A percentile compares a stretch with the other conserved stretches of the same genome.
Evolutionary conservation across 2,329 filamentous ascomycete genomes (phyloP).

Genomic region (Camillea tinctor): DNA sequence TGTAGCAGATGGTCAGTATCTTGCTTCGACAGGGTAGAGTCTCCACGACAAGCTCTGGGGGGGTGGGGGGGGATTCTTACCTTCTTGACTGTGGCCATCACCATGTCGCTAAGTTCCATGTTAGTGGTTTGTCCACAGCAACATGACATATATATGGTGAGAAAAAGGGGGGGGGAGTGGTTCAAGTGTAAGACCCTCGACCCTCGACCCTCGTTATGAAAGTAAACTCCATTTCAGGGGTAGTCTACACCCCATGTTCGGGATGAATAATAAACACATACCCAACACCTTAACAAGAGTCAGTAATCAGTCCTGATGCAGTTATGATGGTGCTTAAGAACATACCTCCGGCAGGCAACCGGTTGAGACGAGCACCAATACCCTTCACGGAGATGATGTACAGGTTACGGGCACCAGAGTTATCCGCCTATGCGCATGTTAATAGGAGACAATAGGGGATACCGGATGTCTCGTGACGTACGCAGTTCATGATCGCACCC

Average conservation of each 20-base stretch:
- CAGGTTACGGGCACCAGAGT: constrained; percentile 78
- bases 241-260: background rate
- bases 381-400: constrained; percentile 99
- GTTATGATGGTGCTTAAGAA: background rate
- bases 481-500: constrained; percentile 99
- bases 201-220: too few species aligned
- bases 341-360: constrained; percentile 43
- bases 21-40: background rate
- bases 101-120: constrained; percentile 14
- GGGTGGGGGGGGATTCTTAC: background rate
- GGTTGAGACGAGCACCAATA: constrained; percentile 94
- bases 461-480: background rate
- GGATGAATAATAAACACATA: background rate
- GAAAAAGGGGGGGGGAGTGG: too few species aligned
- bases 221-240: background rate
- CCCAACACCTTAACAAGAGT: background rate
- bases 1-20: background rate
- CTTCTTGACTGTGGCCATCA: constrained; percentile 26
- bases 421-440: constrained; percentile 58
- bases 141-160: background rate
- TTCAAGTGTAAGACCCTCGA: too few species aligned
- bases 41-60: background rate
- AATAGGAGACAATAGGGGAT: background rate
- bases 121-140: background rate
- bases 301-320: background rate